These are phyloP conservation scores for Apiosordaria backusii DNA, from an alignment of 495 filamentous ascomycete genomes.

Conservation along the genomic window DNA sequence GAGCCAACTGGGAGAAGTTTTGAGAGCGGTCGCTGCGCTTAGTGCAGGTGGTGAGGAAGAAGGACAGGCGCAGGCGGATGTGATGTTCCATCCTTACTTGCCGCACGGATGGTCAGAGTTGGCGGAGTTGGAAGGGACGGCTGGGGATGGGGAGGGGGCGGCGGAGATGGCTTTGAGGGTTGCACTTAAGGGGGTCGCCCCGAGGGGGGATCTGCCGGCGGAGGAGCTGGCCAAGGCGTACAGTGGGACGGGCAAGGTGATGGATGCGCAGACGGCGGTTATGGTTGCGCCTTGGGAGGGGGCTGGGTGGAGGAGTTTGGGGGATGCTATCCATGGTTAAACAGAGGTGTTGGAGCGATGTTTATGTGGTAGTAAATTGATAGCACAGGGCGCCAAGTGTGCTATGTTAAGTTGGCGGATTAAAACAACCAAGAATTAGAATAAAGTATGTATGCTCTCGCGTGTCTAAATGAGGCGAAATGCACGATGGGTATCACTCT, in stretches of 20 bases:
- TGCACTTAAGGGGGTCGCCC: slow-evolving; percentile 68
- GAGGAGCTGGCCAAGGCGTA: slow-evolving; percentile 70
- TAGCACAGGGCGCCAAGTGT: too few relatives aligned
- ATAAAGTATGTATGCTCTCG: not conserved
- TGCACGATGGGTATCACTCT: not conserved
- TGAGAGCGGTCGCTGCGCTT: slow-evolving; percentile 42
- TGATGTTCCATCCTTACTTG: slow-evolving; percentile 73
- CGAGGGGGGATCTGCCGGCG: slow-evolving; percentile 61
- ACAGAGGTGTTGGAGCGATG: not conserved
- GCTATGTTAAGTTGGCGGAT: not conserved
- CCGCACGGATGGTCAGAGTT: slow-evolving; percentile 76
- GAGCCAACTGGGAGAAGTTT: slow-evolving; percentile 44
- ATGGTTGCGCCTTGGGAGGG: slow-evolving; percentile 77
- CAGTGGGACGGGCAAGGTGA: slow-evolving; percentile 65
- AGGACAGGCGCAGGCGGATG: slow-evolving; percentile 61
- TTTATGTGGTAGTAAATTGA: not conserved
- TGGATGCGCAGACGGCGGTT: slow-evolving; percentile 72
- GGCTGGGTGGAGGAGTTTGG: slow-evolving; percentile 57
- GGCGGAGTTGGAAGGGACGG: slow-evolving; percentile 53
- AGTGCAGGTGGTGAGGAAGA: slow-evolving; percentile 30
- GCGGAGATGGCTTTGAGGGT: slow-evolving; percentile 78
- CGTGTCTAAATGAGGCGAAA: not conserved
- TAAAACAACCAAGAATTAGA: not conserved
- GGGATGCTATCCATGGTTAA: slow-evolving; percentile 26
- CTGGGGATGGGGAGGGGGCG: slow-evolving; percentile 51